Percentiles rank a stretch among this genome's conserved stretches.
Evolutionary conservation across 495 filamentous ascomycete genomes (phyloP).

Genomic region (Hypoxylon perforatum): DNA sequence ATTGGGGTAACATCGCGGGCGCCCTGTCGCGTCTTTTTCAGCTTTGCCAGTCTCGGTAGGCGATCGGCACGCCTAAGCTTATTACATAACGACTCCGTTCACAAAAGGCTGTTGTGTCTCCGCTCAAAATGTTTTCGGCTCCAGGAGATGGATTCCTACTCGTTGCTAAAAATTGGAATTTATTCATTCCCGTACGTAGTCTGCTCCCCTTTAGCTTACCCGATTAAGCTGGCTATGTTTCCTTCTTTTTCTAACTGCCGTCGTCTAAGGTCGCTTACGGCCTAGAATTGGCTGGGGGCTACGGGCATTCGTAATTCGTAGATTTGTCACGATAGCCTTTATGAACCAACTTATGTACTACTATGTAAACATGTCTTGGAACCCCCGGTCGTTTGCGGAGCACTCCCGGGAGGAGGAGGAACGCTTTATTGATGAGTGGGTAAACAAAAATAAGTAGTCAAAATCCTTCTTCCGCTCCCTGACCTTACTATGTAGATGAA

Average conservation of each 20-base stretch:
- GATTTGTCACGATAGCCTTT: no score
- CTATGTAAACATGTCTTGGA: no score
- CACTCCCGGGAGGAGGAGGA: background rate
- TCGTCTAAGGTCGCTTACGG: no score
- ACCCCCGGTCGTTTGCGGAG: background rate
- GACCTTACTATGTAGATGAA: background rate
- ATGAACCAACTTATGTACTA: no score
- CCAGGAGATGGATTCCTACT: no score
- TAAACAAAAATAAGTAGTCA: background rate
- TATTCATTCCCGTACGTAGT: no score
- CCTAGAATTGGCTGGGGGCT: no score
- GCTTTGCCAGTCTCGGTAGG: background rate
- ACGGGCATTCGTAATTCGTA: no score
- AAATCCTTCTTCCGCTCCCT: background rate
- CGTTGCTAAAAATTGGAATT: no score
- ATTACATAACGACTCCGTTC: background rate
- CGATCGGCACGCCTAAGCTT: conserved; percentile 2
- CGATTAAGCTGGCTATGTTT: no score
- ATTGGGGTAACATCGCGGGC: conserved; percentile 1
- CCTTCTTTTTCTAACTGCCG: no score
- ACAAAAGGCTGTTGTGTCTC: background rate
- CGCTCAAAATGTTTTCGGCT: background rate
- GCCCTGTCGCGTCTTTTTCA: background rate
- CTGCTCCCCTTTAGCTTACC: no score
- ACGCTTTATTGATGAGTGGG: background rate